Base-by-base conservation (phyloP, 257 asterid genomes). In the Gynochthodes officinalis region DNA sequence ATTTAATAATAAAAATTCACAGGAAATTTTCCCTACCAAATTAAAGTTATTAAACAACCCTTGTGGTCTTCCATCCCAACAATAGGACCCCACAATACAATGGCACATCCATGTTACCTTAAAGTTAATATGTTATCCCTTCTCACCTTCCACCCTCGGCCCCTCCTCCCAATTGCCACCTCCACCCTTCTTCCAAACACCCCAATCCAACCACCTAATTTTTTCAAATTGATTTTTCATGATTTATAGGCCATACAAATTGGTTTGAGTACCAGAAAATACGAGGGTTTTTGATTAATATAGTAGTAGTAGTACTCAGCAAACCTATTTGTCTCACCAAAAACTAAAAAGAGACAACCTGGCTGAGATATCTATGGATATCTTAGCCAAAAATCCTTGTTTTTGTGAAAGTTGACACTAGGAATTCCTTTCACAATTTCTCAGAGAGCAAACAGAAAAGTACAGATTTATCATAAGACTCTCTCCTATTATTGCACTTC, bases 301-400 rank as follows among this genome's bases (percentile, higher is more conserved):
- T n/a, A n/a, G n/a, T n/a, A n/a, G n/a, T n/a, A n/a, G n/a, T 64
- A 64, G 25, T 63, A 4, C 49, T 62, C 52, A 33, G 46, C 35
- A 48, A 61, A 48, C 27, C 39, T 3, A 21, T 63, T 63, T 8
- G 19, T 10, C 32, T 37, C 49, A 63, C 68, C 32, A 37, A 63
- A 63, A 63, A 46, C n/a, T 42, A 64, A 44, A 9, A 15, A 48
- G 69, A 64, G 55, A 63, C 77, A 63, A 52, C 21, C 28, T n/a
- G 77, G 77, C 77, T 73, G 77, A 73, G 77, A 63, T 73, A 67
- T 64, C 77, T 44, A 73, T 46, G 64, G 64, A 33, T 13, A 48
- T 33, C 55, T 61, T 40, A 48, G 54, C 70, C 70, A 44, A 50
- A 62, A 64, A 72, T 33, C 57, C 70, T 55, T 72, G 66, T 65